These are phyloP conservation scores for Bruguiera hainesii DNA, from an alignment of 441 rosid genomes.

Conservation along the genomic window DNA sequence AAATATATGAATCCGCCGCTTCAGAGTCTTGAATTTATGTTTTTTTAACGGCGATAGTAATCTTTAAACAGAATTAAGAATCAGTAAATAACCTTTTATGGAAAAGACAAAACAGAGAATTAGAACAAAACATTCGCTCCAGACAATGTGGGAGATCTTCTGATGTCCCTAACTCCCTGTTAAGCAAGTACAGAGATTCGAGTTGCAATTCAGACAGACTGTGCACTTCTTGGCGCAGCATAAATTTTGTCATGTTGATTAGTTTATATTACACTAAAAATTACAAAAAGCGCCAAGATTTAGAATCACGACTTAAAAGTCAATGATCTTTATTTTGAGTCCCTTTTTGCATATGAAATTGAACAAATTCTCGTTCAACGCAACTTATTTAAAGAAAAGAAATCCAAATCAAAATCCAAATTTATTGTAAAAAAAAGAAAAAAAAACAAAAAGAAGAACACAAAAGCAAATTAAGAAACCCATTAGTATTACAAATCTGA, in stretches of 20 bases:
- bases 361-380: constrained; percentile 28
- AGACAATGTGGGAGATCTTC: too few relatives aligned
- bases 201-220: too few relatives aligned
- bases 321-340: background rate
- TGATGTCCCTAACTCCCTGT: too few relatives aligned
- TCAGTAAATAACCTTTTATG: too few relatives aligned
- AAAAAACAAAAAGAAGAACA: background rate
- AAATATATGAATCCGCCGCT: too few relatives aligned
- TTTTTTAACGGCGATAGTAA: too few relatives aligned
- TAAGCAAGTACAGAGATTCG: too few relatives aligned
- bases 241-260: background rate
- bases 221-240: too few relatives aligned
- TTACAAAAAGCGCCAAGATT: background rate
- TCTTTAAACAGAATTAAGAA: too few relatives aligned
- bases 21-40: too few relatives aligned
- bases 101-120: too few relatives aligned
- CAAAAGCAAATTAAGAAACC: background rate
- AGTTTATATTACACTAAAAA: background rate
- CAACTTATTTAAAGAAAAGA: constrained; percentile 5
- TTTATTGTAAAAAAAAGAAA: background rate
- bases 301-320: background rate
- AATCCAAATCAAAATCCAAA: background rate
- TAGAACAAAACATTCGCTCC: too few relatives aligned
- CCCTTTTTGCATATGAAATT: constrained; percentile 3
- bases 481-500: background rate